phyloP scores from a whole-genome alignment of 1,284 basidiomycete genomes.

The Malassezia japonica region DNA sequence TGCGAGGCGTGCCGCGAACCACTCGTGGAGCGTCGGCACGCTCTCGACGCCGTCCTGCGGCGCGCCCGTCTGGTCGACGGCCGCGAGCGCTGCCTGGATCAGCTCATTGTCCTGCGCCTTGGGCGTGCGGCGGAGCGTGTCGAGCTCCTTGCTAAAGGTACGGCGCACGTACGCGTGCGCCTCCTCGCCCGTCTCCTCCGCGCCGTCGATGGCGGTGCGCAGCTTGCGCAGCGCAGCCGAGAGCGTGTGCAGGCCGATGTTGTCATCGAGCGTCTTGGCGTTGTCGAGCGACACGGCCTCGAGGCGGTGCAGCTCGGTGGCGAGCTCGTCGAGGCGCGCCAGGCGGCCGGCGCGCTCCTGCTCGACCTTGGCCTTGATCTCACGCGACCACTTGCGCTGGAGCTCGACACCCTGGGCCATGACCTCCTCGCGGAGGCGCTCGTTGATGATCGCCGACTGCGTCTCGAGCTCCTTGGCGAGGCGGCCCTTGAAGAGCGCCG shows the following conservation, averaged over 20 bases:
- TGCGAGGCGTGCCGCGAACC: slow-evolving; percentile 76
- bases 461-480: slow-evolving; percentile 74
- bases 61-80: slow-evolving; percentile 59
- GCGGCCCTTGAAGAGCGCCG: slow-evolving; percentile 72
- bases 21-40: slow-evolving; percentile 72
- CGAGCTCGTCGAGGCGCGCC: slow-evolving; percentile 85
- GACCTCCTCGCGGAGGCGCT: slow-evolving; percentile 78
- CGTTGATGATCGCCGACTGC: slow-evolving; percentile 84
- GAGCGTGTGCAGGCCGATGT: slow-evolving; percentile 71
- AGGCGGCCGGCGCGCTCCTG: slow-evolving; percentile 90
- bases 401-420: slow-evolving; percentile 93
- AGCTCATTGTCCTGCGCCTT: slow-evolving; percentile 54
- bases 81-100: slow-evolving; percentile 27
- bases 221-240: slow-evolving; percentile 48
- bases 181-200: slow-evolving; percentile 51
- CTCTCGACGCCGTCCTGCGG: slow-evolving; percentile 77
- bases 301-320: slow-evolving; percentile 76
- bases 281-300: slow-evolving; percentile 86
- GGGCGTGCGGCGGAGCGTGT: slow-evolving; percentile 62
- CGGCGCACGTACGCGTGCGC: slow-evolving; percentile 55
- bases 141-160: slow-evolving; percentile 80
- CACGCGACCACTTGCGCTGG: slow-evolving; percentile 88
- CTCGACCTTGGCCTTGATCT: slow-evolving; percentile 91
- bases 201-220: slow-evolving; percentile 51
- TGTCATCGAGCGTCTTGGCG: slow-evolving; percentile 75